Percentiles rank a stretch among this genome's conserved stretches.
Conservation (phyloP, 1,284 basidiomycete genomes). For the Athelia sp. region DNA sequence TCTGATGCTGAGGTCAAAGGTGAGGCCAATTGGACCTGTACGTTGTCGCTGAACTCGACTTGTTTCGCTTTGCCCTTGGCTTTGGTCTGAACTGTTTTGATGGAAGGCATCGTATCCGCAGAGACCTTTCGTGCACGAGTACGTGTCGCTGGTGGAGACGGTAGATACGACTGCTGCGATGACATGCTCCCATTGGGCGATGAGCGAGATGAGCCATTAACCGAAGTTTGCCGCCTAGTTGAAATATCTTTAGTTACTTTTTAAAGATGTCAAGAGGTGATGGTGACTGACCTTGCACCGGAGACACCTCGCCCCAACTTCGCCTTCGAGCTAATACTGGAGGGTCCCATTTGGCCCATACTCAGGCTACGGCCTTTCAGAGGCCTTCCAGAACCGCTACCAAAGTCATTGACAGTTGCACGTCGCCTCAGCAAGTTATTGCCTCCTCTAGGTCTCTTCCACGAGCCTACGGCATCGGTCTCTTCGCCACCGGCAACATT, state of each 20-base stretch:
- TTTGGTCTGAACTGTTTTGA: conserved; percentile 7
- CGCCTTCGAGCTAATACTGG: background rate
- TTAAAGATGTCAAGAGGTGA: background rate
- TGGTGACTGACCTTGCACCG: conserved; percentile 28
- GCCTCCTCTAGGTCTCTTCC: conserved; percentile 15
- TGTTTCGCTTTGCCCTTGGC: conserved; percentile 50
- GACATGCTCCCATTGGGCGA: conserved; percentile 38
- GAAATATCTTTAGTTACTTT: too few relatives aligned
- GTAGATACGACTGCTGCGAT: conserved; percentile 15
- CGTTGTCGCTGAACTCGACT: conserved; percentile 58
- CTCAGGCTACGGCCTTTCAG: conserved; percentile 39
- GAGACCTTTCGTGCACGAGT: conserved; percentile 62
- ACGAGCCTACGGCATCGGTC: conserved; percentile 40
- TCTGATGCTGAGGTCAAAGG: conserved; percentile 9
- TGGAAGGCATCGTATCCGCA: conserved; percentile 27
- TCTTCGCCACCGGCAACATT: conserved; percentile 69
- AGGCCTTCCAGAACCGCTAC: conserved; percentile 20
- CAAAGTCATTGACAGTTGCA: conserved; percentile 51
- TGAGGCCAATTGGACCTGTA: conserved; percentile 26
- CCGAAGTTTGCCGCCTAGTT: conserved; percentile 36
- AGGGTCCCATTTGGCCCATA: conserved; percentile 28
- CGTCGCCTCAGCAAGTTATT: conserved; percentile 44
- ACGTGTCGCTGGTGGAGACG: conserved; percentile 64
- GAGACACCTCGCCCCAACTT: background rate
- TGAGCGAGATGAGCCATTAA: conserved; percentile 20